Percentiles rank a stretch among this genome's conserved stretches.
Evolutionary conservation across 305 asterid species (phyloP).

Genomic region (Plantago coronopus): DNA sequence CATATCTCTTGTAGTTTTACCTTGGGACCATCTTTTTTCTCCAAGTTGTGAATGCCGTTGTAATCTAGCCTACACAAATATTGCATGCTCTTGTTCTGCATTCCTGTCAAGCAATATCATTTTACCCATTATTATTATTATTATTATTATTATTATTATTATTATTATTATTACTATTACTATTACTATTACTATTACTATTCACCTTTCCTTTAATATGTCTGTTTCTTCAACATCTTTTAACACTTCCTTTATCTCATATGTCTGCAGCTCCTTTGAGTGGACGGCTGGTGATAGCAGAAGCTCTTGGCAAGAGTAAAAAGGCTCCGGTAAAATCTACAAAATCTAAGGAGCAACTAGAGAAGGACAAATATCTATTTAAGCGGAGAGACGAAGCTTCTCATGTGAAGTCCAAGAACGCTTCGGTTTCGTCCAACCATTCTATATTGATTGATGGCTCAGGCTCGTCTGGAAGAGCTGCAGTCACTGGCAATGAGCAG

Average conservation of each 20-base stretch:
- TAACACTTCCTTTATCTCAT: constrained; percentile 13
- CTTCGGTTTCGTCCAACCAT: constrained; percentile 24
- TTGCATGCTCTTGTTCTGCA: background rate
- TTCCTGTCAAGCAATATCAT: background rate
- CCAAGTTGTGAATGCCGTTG: background rate
- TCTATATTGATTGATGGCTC: constrained; percentile 39
- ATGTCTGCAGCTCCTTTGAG: constrained; percentile 60
- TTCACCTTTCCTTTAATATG: background rate
- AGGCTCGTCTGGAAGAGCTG: constrained; percentile 34
- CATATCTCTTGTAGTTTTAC: too few relatives aligned
- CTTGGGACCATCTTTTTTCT: background rate
- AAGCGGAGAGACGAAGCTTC: constrained; percentile 70
- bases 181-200: too few relatives aligned
- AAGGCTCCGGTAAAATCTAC: constrained; percentile 33
- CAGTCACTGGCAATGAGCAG: constrained; percentile 31
- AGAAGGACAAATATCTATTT: constrained; percentile 70
- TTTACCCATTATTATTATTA: background rate
- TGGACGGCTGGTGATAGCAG: constrained; percentile 76
- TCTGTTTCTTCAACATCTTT: constrained; percentile 2
- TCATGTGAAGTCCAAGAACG: constrained; percentile 41
- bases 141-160: too few relatives aligned
- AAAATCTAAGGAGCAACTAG: constrained; percentile 51
- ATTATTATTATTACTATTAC: too few relatives aligned
- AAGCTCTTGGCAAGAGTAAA: constrained; percentile 65
- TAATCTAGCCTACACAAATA: background rate